Evolutionary conservation across 805 yeast species (phyloP), one percentile per base, ranked within the genome.

Genomic region (Candida oleophila): DNA sequence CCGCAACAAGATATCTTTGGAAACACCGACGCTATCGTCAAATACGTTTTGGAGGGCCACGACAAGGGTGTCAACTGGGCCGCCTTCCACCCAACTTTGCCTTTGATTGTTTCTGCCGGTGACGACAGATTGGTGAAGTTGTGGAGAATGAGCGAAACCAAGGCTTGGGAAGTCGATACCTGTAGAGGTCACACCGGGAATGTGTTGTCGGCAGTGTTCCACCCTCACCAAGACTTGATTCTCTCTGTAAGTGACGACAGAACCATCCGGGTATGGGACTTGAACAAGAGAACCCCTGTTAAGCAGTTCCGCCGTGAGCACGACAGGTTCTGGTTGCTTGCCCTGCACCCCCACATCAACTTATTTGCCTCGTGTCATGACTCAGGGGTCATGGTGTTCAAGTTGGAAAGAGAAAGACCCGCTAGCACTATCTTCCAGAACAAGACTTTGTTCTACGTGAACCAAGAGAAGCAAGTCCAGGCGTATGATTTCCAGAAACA

Each of bases 41-140:
- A 95, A 69, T 94, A 87, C 64, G 96, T 94, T 16, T 77, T 94
- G 50, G 98, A 95, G 66, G 99, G 99, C 43, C 99, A 94, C 65
- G 96, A 94, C 60, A 85, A 96, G 65, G 98, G 98, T 64, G 99
- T 94, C 60, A 92, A 94, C 65, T 94, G 96, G 96, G 98, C 97
- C 18, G 76, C 96, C 11, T 95, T 95, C 82, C 99, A 94, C 65
- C 99, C 99, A 40, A 89, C 92, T 20, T 77, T 90, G 63, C 98
- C 98, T 12, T 77, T 94, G 55, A 90, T 94, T 62, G 96, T 91
- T 16, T 89, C 97, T 15, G 96, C 92, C 59, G 95, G 95, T 66
- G 99, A 94, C 65, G 99, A 94, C 64, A 81, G 98, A 55, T 84
- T 92, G 54, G 89, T 94, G 47, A 92, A 92, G 68, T 75, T 95